A percentile compares a stretch with the other conserved stretches of the same genome.
Conservation (phyloP, 345 rosid genomes). For the Salix exigua region DNA sequence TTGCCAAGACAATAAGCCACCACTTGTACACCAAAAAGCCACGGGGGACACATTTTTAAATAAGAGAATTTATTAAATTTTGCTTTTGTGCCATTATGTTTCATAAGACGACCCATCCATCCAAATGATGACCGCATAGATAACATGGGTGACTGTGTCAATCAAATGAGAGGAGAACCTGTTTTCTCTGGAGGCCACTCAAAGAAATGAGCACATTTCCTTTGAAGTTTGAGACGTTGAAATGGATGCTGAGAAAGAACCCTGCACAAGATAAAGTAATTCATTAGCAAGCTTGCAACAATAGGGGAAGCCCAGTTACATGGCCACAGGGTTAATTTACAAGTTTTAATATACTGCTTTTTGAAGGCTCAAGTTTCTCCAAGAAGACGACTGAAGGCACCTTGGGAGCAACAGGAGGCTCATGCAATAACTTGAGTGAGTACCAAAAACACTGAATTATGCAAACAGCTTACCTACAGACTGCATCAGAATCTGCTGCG, state of each 20-base stretch:
- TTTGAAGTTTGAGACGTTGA: conserved; percentile 52
- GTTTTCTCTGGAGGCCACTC: conserved; percentile 87
- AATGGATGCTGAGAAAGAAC: conserved; percentile 57
- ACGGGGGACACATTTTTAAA: neutral
- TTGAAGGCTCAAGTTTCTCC: neutral
- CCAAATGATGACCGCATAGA: neutral
- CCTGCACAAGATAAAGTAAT: conserved; percentile 30
- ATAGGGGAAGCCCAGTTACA: neutral
- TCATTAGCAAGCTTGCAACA: neutral
- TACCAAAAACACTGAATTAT: conserved; percentile 3
- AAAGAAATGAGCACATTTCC: conserved; percentile 57
- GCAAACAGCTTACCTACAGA: conserved; percentile 43
- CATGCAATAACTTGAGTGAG: conserved; percentile 2
- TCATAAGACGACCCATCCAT: too few species aligned
- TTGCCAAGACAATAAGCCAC: neutral
- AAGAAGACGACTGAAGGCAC: neutral
- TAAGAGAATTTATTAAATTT: neutral
- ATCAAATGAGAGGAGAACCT: conserved; percentile 38
- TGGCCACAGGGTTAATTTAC: too few species aligned
- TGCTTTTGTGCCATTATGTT: neutral
- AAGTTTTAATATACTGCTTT: neutral
- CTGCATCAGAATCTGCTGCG: conserved; percentile 63
- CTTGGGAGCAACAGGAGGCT: too few species aligned
- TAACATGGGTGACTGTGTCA: neutral
- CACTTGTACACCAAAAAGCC: neutral